These are phyloP conservation scores for Capronia coronata DNA, from an alignment of 2,329 filamentous ascomycete species.

Conservation along the genomic window DNA sequence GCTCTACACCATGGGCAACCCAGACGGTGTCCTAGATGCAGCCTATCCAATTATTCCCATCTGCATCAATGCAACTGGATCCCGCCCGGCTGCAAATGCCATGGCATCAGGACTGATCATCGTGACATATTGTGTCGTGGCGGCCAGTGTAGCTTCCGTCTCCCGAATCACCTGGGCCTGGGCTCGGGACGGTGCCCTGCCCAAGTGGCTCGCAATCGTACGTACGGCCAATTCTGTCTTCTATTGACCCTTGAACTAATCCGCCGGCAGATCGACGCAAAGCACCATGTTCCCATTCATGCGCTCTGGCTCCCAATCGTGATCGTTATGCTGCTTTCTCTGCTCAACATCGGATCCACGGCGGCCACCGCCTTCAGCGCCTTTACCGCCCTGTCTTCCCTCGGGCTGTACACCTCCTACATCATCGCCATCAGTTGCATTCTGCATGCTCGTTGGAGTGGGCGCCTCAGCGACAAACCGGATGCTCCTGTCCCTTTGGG, in stretches of 20 bases:
- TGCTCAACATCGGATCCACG: slow-evolving; percentile 38
- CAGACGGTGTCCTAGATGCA: slow-evolving; percentile 33
- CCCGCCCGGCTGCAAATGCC: slow-evolving; percentile 37
- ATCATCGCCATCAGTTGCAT: slow-evolving; percentile 35
- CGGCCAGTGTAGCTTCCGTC: slow-evolving; percentile 43
- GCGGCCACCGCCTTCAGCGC: slow-evolving; percentile 35
- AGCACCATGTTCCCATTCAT: slow-evolving; percentile 35
- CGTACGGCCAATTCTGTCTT: neutral
- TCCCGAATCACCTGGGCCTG: slow-evolving; percentile 48
- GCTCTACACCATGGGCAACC: slow-evolving; percentile 41
- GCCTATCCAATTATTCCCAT: slow-evolving; percentile 42
- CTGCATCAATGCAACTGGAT: slow-evolving; percentile 38
- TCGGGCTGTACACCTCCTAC: slow-evolving; percentile 38
- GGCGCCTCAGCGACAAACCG: slow-evolving; percentile 29
- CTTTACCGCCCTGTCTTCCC: slow-evolving; percentile 36
- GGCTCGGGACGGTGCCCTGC: slow-evolving; percentile 44
- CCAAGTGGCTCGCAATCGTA: slow-evolving; percentile 35
- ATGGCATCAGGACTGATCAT: slow-evolving; percentile 38
- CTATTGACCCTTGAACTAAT: neutral
- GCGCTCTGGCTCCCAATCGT: slow-evolving; percentile 35
- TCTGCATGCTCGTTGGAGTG: slow-evolving; percentile 25
- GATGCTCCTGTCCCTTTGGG: slow-evolving; percentile 26
- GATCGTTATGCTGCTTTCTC: slow-evolving; percentile 35
- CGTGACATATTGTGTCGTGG: slow-evolving; percentile 37
- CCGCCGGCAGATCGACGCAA: slow-evolving; percentile 31